Evolutionary conservation across 2,329 filamentous ascomycete species (phyloP).

Genomic region (Calonectria multiphialidica): DNA sequence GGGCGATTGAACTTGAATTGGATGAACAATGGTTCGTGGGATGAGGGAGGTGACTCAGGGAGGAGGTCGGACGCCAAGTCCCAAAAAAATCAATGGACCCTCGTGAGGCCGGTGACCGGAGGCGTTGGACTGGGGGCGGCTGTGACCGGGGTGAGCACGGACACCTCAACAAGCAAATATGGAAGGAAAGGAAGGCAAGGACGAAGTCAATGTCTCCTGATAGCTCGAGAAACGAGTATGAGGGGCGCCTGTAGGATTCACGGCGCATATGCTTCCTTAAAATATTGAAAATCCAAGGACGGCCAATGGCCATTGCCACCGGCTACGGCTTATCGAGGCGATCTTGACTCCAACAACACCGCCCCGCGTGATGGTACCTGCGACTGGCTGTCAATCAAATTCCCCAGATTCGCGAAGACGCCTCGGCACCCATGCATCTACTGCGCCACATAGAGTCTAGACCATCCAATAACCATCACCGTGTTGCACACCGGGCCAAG

Average conservation of each 20-base stretch:
- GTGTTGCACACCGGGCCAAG: constrained; percentile 16
- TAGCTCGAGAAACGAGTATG: background rate
- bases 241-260: too few species aligned
- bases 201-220: constrained; percentile 13
- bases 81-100: constrained; percentile 43
- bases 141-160: constrained; percentile 33
- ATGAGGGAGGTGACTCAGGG: constrained; percentile 40
- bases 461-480: constrained; percentile 29
- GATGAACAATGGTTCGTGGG: constrained; percentile 31
- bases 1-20: constrained; percentile 34
- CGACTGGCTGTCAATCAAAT: background rate
- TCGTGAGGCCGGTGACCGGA: constrained; percentile 44
- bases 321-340: background rate
- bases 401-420: constrained; percentile 18
- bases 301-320: too few species aligned
- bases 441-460: constrained; percentile 26
- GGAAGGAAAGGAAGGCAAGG: constrained; percentile 13
- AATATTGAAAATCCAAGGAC: background rate
- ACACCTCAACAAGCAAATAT: constrained; percentile 34
- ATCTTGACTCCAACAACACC: background rate
- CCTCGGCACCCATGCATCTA: constrained; percentile 29
- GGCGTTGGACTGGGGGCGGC: constrained; percentile 23
- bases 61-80: constrained; percentile 29
- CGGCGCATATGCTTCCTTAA: background rate
- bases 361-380: background rate